These are phyloP conservation scores for Colletotrichum destructivum DNA, from an alignment of 2,329 filamentous ascomycete species.

Conservation along the genomic window DNA sequence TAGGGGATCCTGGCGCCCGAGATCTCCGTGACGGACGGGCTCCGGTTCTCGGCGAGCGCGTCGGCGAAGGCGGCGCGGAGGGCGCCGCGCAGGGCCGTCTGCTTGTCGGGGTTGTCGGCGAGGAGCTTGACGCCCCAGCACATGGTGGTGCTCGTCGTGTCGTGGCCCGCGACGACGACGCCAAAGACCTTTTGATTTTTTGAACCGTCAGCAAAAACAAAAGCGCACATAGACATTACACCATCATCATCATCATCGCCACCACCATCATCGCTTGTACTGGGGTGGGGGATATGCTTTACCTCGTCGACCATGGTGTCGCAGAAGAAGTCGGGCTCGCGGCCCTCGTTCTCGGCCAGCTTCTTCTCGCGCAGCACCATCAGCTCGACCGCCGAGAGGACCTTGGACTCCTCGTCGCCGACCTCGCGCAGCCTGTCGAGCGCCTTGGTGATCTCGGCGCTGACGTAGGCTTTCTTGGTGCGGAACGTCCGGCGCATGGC, in stretches of 20 bases:
- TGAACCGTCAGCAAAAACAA: neutral
- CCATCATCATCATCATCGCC: no score
- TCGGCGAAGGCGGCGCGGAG: constrained; percentile 19
- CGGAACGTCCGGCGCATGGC: constrained; percentile 7
- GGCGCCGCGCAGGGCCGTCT: constrained; percentile 19
- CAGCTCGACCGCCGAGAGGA: constrained; percentile 38
- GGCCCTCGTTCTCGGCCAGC: constrained; percentile 35
- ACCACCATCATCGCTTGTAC: no score
- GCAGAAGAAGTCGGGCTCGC: constrained; percentile 35
- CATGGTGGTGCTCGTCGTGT: constrained; percentile 48
- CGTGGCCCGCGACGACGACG: constrained; percentile 50
- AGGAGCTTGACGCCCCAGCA: constrained; percentile 49
- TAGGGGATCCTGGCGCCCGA: constrained; percentile 48
- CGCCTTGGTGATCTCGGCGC: constrained; percentile 32
- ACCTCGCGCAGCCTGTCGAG: constrained; percentile 21
- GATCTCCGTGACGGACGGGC: constrained; percentile 52
- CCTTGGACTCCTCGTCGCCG: constrained; percentile 30
- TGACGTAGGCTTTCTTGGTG: constrained; percentile 19
- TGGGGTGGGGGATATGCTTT: neutral
- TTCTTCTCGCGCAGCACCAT: constrained; percentile 37
- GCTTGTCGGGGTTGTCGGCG: constrained; percentile 28
- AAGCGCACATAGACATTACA: no score
- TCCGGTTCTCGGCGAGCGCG: constrained; percentile 45
- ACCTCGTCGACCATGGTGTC: constrained; percentile 37
- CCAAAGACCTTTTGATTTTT: constrained; percentile 45